phyloP scores from a whole-genome alignment of 2,329 filamentous ascomycete species.

The Chaetomium olivaceum region DNA sequence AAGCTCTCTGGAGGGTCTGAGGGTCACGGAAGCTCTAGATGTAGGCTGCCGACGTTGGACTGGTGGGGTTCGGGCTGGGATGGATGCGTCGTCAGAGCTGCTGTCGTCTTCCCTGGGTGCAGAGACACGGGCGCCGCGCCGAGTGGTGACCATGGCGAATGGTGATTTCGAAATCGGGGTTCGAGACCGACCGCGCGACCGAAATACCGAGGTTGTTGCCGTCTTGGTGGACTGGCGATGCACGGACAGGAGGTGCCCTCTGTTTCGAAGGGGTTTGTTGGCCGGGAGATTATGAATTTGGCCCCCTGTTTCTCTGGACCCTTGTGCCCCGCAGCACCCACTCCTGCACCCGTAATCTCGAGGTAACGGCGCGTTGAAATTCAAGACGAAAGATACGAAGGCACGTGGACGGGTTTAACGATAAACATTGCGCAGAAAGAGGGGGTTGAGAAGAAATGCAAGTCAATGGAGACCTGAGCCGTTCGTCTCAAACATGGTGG shows the following conservation, averaged over 20 bases:
- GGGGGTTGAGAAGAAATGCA: not conserved
- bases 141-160: slow-evolving; percentile 20
- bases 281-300: not conserved
- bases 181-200: not conserved
- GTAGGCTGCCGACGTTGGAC: not conserved
- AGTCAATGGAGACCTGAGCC: not conserved
- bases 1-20: not conserved
- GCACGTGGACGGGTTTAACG: too few relatives aligned
- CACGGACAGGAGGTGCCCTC: not conserved
- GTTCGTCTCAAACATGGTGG: not conserved
- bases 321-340: not conserved
- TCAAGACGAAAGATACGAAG: not conserved
- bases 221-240: not conserved
- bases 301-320: not conserved
- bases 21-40: not conserved
- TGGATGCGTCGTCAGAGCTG: slow-evolving; percentile 8
- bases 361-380: not conserved
- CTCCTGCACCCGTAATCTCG: not conserved
- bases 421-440: not conserved
- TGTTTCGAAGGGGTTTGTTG: not conserved
- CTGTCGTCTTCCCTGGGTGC: not conserved
- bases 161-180: not conserved
- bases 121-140: not conserved
- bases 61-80: slow-evolving; percentile 1
- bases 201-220: not conserved